Percentiles rank a stretch among this genome's conserved stretches.
Evolutionary conservation across 768 basidiomycete genomes (phyloP).

Genomic region (Pilatotrama ljubarskyi): DNA sequence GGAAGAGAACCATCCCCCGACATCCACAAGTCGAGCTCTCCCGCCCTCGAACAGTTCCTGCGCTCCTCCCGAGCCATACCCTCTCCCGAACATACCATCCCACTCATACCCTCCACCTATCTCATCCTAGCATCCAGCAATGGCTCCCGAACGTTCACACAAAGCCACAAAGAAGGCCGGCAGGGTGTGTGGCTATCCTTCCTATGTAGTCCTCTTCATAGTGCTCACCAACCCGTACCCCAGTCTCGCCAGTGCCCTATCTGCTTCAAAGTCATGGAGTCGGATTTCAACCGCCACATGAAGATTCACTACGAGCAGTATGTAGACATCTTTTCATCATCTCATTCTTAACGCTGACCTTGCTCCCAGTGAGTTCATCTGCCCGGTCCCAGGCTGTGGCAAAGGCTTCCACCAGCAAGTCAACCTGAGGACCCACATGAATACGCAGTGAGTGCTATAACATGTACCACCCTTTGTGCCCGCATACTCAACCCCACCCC

Average conservation of each 20-base stretch:
- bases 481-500: neutral
- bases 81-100: neutral
- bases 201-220: neutral
- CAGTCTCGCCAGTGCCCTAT: neutral
- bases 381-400: neutral
- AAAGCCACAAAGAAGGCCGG: neutral
- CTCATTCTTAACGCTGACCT: neutral
- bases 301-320: neutral
- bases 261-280: neutral
- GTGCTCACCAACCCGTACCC: neutral
- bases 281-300: neutral
- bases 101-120: neutral
- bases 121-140: neutral
- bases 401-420: neutral
- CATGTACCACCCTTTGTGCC: neutral
- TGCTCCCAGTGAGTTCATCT: neutral
- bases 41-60: neutral
- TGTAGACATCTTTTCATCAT: neutral
- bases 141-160: neutral
- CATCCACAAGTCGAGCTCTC: neutral
- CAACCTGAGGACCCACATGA: conserved; percentile 4
- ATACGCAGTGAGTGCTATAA: conserved; percentile 4
- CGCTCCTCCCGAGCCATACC: conserved; percentile 7
- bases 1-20: neutral
- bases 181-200: neutral